Evolutionary conservation across 371 early-diverging fungal genomes (phyloP).

Genomic region (Mucor piriformis): DNA sequence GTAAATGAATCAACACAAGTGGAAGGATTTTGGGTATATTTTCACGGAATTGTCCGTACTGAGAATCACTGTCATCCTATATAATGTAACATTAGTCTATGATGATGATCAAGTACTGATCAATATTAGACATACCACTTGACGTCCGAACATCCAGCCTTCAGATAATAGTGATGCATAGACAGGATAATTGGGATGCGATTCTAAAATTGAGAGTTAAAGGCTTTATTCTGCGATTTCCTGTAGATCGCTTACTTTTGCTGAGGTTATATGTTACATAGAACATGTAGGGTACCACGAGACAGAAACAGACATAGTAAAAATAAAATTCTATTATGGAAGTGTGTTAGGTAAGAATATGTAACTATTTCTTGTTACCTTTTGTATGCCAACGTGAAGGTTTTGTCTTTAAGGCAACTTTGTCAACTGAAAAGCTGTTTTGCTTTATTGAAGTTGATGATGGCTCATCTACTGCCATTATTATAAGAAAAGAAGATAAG

Average conservation of each 20-base stretch:
- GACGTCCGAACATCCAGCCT: slow-evolving; percentile 69
- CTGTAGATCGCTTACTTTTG: slow-evolving; percentile 39
- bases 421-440: neutral
- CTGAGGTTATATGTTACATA: slow-evolving; percentile 65
- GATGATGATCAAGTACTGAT: neutral
- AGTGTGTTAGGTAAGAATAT: neutral
- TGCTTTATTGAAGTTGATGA: neutral
- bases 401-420: neutral
- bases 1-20: slow-evolving; percentile 54
- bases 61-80: slow-evolving; percentile 85
- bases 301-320: slow-evolving; percentile 66
- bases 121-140: slow-evolving; percentile 59
- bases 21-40: slow-evolving; percentile 66
- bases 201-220: slow-evolving; percentile 23
- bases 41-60: slow-evolving; percentile 80
- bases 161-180: slow-evolving; percentile 58
- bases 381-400: slow-evolving; percentile 45
- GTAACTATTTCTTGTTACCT: slow-evolving; percentile 24
- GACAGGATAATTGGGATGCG: slow-evolving; percentile 58
- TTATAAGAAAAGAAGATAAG: neutral
- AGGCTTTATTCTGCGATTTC: too few species aligned
- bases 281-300: slow-evolving; percentile 68
- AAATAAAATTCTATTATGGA: slow-evolving; percentile 65
- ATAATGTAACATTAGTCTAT: neutral
- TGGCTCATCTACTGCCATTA: neutral